Conservation (phyloP, 768 basidiomycete genomes). For the Boletus fagicola region DNA sequence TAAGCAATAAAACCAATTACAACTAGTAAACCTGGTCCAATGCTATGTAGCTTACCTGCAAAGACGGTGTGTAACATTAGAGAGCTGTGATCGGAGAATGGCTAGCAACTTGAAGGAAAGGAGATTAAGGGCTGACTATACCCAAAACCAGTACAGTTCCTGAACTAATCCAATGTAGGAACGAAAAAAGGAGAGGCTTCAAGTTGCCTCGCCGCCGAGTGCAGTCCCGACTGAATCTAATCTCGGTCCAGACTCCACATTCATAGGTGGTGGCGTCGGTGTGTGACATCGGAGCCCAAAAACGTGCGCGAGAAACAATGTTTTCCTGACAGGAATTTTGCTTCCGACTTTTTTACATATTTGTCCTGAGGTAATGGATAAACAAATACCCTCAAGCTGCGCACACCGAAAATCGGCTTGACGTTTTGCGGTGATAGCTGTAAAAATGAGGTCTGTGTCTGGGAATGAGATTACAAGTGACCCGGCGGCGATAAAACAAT, state of each 20-base stretch:
- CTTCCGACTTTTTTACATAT: neutral
- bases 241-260: neutral
- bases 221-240: neutral
- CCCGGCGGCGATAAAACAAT: neutral
- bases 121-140: neutral
- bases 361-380: neutral
- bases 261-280: neutral
- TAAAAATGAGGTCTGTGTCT: neutral
- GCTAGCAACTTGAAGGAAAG: neutral
- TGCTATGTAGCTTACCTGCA: neutral
- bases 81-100: neutral
- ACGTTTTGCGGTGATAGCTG: neutral
- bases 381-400: neutral
- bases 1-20: neutral
- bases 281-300: neutral
- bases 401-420: too few relatives aligned
- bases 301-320: neutral
- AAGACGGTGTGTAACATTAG: neutral
- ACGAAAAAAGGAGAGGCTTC: neutral
- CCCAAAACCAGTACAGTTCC: neutral
- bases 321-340: neutral
- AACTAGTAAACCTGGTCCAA: neutral
- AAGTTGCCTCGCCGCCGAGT: neutral
- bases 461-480: neutral
- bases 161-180: neutral